Base-by-base conservation (phyloP, 2,329 filamentous ascomycete species). In the Cladobotryum protrusum region DNA sequence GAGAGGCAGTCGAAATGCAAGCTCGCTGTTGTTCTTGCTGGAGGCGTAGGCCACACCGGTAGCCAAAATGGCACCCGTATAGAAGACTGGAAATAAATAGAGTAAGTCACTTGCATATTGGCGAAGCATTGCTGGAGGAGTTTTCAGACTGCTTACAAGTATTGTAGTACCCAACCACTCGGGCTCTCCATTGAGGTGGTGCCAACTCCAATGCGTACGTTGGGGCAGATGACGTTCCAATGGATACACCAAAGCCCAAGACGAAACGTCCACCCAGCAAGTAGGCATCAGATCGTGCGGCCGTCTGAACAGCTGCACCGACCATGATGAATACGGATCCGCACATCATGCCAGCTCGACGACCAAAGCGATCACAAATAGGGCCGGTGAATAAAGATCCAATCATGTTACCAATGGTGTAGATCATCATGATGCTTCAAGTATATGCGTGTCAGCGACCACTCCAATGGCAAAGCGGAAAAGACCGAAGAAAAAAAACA, bases 31-130 rank as follows among this genome's bases (percentile, higher is more conserved):
- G 20, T 67, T 64, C 5, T 67, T 64, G 15, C 70, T 61, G 40
- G 71, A 70, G 15, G 78, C 81, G 48, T 78, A 78, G 4, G 75
- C 72, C 5, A 74, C 73, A 60, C 77, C 78, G 5, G 72, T 72
- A 5, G 79, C 77, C 4, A 80, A 67, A 34, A 82, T 82, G 19
- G 71, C 71, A 19, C 77, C 77, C 3, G 74, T 69, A 48, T 67
- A 68, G 54, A 64, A 67, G 58, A 67, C 61, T 63, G 12, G 1
- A 12, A 9, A 4, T 2, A 4, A 29, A 24, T n/a, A 18, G 19
- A 9, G 34, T 47, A 37, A 46, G 35, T 34, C 13, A 44, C n/a
- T 29, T 29, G 24, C 24, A 29, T 29, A 6, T 29, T 29, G 24
- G 6, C 11, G 6, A 29, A 4, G 24, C 2, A 29, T 9, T 8